Evolutionary conservation across 176 grass and related monocot species (phyloP), one percentile per base, ranked within the genome.

Genomic region (Oryza glaberrima): DNA sequence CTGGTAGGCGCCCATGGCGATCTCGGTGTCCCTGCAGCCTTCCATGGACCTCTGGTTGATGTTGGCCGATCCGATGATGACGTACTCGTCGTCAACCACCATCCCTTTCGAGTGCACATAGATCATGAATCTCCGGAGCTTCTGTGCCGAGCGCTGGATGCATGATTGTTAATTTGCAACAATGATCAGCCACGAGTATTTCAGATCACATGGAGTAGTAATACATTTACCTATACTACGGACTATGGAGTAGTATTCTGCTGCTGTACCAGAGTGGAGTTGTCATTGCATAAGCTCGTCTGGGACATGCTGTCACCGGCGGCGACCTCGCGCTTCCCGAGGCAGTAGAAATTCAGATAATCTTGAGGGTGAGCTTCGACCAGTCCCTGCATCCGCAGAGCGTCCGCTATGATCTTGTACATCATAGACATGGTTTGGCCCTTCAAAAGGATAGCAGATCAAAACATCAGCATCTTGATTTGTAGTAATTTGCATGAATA

Each of bases 1-100:
- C 67, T 94, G 92, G 60, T 94, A 94, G 0, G 86, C 85, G 36
- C 92, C 92, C 92, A 94, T 94, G 3, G 92, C 92, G 17, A 94
- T 94, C 69, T 91, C 88, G 11, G 92, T 94, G 75, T 94, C 92
- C 69, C 92, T 81, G 11, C 88, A 94, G 16, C 92, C 92, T 22
- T 94, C 92, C 69, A 94, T 78, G 28, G 92, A 94, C 58, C 92
- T 88, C 34, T 94, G 92, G 79, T 94, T 91, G 56, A 94, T 94
- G 72, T 94, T 94, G 51, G 92, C 92, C 7, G 92, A 94, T 81
- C 92, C 92, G 30, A 94, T 86, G 32, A 94, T 46, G 23, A 88
- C 92, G 30, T 86, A 90, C 40, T 94, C 92, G 76, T 94, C 92
- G 14, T 94, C 91, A 7, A 92, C 91, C 8, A 92, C 79, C 84